A percentile compares a stretch with the other conserved stretches of the same genome.
Conservation (phyloP, 1,284 basidiomycete genomes). For the Sporisorium sorghi region DNA sequence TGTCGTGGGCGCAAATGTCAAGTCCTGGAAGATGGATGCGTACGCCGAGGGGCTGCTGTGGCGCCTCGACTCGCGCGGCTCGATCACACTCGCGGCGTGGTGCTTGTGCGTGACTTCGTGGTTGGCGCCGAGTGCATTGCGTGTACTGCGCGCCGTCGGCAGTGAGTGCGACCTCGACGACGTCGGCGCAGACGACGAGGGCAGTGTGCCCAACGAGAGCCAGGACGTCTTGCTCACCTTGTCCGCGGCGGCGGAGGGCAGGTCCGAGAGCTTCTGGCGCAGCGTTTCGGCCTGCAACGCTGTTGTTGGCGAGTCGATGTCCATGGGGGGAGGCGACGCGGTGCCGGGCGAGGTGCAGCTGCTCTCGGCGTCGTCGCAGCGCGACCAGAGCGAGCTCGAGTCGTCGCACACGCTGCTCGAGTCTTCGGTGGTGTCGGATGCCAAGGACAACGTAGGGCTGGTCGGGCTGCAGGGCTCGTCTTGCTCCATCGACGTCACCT, state of each 20-base stretch:
- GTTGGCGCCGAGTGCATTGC: too few relatives aligned
- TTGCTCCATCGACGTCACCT: conserved; percentile 8
- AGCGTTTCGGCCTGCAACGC: conserved; percentile 24
- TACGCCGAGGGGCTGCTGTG: conserved; percentile 19
- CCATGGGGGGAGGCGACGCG: conserved; percentile 35
- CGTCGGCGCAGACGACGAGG: conserved; percentile 20
- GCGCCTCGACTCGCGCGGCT: not conserved
- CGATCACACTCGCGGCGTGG: conserved; percentile 14
- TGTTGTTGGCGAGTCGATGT: not conserved
- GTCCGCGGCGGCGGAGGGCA: not conserved
- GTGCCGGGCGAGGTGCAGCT: conserved; percentile 36
- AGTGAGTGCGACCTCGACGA: conserved; percentile 32
- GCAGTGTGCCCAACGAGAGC: conserved; percentile 27
- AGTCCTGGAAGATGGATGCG: conserved; percentile 32
- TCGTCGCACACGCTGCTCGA: conserved; percentile 36
- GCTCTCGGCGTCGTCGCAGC: conserved; percentile 27
- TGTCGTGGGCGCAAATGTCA: conserved; percentile 19
- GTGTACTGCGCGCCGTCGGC: conserved; percentile 7
- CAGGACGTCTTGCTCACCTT: conserved; percentile 15
- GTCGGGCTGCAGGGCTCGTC: conserved; percentile 20
- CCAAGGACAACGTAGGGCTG: conserved; percentile 27
- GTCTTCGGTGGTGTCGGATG: conserved; percentile 21
- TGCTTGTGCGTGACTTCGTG: conserved; percentile 9
- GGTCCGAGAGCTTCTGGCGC: conserved; percentile 26
- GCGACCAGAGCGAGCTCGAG: conserved; percentile 40